Evolutionary conservation across 306 rosid genomes (phyloP).

Genomic region (Erythrophleum fordii): DNA sequence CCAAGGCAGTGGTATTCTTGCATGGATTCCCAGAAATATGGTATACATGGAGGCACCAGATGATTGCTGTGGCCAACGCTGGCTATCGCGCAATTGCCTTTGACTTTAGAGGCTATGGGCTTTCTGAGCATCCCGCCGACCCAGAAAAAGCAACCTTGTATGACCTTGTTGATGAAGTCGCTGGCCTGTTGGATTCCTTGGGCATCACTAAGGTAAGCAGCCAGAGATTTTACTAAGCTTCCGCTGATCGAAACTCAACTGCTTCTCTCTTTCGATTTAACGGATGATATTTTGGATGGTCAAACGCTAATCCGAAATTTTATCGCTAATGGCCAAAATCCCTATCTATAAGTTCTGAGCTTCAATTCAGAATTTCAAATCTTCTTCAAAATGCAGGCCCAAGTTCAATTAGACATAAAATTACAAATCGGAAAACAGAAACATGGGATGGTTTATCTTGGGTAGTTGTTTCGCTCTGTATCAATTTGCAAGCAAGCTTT

Average conservation of each 20-base stretch:
- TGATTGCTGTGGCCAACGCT: constrained; percentile 66
- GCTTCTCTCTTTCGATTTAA: background rate
- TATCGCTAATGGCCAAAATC: background rate
- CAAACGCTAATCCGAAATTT: background rate
- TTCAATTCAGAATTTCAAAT: background rate
- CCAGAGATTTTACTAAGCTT: background rate
- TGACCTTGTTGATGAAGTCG: constrained; percentile 55
- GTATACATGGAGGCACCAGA: constrained; percentile 83
- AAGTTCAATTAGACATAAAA: background rate
- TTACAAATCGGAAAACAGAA: background rate
- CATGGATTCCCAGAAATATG: constrained; percentile 88
- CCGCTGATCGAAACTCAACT: background rate
- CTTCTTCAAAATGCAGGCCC: background rate
- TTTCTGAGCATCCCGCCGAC: constrained; percentile 62
- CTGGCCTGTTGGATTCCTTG: constrained; percentile 60
- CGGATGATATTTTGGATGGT: background rate
- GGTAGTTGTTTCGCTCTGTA: background rate
- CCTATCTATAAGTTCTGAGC: background rate
- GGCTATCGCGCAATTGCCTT: constrained; percentile 73
- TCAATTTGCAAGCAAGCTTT: background rate
- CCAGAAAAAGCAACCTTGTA: constrained; percentile 54
- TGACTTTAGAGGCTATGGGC: constrained; percentile 85
- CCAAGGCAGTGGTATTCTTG: constrained; percentile 68
- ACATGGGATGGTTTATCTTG: background rate
- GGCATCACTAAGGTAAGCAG: constrained; percentile 54